phyloP scores from a whole-genome alignment of 75 land plant genomes.

The Ceratopteris richardii region DNA sequence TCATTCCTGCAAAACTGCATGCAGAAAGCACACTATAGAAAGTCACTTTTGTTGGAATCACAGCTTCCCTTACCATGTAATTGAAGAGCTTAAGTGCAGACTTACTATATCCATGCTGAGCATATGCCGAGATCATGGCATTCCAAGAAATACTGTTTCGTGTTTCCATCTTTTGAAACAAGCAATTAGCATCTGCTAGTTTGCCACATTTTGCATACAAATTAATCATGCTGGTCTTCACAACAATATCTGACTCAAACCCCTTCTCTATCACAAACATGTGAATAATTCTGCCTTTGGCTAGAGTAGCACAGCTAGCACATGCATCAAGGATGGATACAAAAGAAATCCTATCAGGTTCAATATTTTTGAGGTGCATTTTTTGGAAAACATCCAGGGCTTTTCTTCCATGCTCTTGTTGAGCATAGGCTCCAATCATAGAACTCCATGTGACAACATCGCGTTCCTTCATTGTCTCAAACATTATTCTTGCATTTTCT shows the following conservation, averaged over 20 bases:
- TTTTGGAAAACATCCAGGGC: slow-evolving; percentile 38
- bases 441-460: slow-evolving; percentile 67
- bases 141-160: slow-evolving; percentile 63
- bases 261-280: not conserved
- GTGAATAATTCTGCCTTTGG: slow-evolving; percentile 1
- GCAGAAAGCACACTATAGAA: slow-evolving; percentile 53
- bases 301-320: slow-evolving; percentile 4
- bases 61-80: slow-evolving; percentile 31
- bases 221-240: slow-evolving; percentile 42
- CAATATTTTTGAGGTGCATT: slow-evolving; percentile 31
- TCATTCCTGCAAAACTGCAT: slow-evolving; percentile 65
- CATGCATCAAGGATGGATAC: slow-evolving; percentile 1
- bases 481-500: slow-evolving; percentile 41
- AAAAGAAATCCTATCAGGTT: slow-evolving; percentile 7
- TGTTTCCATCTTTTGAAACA: slow-evolving; percentile 32
- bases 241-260: not conserved
- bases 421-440: slow-evolving; percentile 57
- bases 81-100: slow-evolving; percentile 45
- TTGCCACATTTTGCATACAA: slow-evolving; percentile 64
- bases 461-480: slow-evolving; percentile 28
- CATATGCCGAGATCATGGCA: slow-evolving; percentile 70
- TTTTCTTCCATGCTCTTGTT: slow-evolving; percentile 54
- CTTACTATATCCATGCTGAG: slow-evolving; percentile 53
- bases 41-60: slow-evolving; percentile 54
- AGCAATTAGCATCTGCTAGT: slow-evolving; percentile 38